Percentiles rank a stretch among this genome's conserved stretches.
Conservation (phyloP, 768 basidiomycete species). For the Dacryopinax primogenitus region DNA sequence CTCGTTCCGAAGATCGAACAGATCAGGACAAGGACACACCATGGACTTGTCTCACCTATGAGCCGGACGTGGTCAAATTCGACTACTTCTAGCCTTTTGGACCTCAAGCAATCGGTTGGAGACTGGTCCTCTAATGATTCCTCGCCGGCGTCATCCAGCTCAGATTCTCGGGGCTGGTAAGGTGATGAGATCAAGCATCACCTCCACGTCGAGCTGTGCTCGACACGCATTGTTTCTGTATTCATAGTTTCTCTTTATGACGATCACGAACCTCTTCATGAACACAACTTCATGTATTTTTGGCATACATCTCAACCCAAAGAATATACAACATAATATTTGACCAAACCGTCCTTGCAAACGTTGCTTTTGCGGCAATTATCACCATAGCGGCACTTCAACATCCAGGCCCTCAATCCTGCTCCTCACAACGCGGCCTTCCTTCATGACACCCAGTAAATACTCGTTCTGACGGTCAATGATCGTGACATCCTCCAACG, state of each 20-base stretch:
- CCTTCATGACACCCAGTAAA: conserved; percentile 30
- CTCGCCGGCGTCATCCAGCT: not conserved
- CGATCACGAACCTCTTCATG: not conserved
- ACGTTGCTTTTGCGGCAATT: not conserved
- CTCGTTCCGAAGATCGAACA: not conserved
- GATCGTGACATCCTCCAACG: conserved; percentile 33
- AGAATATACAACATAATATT: not conserved
- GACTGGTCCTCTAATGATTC: conserved; percentile 7
- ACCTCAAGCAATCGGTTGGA: not conserved
- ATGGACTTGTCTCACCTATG: not conserved
- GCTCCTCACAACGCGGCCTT: conserved; percentile 26
- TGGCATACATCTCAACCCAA: conserved; percentile 6
- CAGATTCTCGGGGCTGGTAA: not conserved
- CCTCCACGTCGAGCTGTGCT: not conserved
- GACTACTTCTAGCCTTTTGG: not conserved
- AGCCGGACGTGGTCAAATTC: conserved; percentile 1
- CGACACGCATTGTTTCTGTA: not conserved
- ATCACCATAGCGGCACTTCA: conserved; percentile 4
- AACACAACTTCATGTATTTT: not conserved
- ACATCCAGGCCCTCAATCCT: conserved; percentile 20
- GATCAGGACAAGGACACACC: not conserved
- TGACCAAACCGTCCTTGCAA: not conserved
- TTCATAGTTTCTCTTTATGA: not conserved
- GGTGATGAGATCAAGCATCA: not conserved
- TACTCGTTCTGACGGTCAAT: conserved; percentile 33